Percentiles rank a stretch among this genome's conserved stretches.
Conservation (phyloP, 2,329 filamentous ascomycete genomes). For the Cladophialophora yegresii region DNA sequence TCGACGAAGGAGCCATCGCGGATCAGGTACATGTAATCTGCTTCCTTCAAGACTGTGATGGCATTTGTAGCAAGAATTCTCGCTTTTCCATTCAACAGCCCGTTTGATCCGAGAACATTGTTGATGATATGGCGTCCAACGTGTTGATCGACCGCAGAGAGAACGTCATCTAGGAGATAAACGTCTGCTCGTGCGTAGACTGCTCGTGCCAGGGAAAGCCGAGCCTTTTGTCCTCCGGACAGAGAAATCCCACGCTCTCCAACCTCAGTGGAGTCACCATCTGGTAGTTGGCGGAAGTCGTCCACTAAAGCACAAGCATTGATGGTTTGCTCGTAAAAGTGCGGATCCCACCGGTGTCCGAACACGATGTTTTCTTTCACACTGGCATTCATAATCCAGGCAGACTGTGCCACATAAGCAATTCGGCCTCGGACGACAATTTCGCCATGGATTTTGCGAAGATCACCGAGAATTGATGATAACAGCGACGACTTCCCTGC, state of each 20-base stretch:
- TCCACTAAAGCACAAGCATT: constrained; percentile 87
- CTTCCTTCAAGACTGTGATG: constrained; percentile 84
- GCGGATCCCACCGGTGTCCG: constrained; percentile 87
- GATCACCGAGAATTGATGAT: constrained; percentile 81
- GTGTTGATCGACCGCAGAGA: constrained; percentile 97
- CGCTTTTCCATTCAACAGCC: constrained; percentile 81
- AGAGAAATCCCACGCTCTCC: constrained; percentile 95
- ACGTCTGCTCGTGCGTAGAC: constrained; percentile 97
- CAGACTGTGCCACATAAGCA: constrained; percentile 88
- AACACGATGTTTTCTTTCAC: constrained; percentile 98
- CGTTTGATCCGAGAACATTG: constrained; percentile 82
- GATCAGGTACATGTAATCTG: constrained; percentile 83
- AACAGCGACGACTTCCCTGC: constrained; percentile 92
- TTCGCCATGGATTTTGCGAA: constrained; percentile 84
- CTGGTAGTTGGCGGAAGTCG: constrained; percentile 87
- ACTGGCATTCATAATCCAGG: constrained; percentile 98
- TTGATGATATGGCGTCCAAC: constrained; percentile 94
- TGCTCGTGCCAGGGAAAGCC: constrained; percentile 85
- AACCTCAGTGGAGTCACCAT: constrained; percentile 95
- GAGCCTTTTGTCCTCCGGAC: constrained; percentile 93
- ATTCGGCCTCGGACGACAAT: constrained; percentile 79
- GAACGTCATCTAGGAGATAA: constrained; percentile 88
- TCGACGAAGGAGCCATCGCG: constrained; percentile 82
- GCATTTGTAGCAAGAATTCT: constrained; percentile 93
- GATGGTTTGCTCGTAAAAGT: constrained; percentile 91